Evolutionary conservation across 2,329 filamentous ascomycete genomes (phyloP).

Genomic region (Trichoderma harzianum): DNA sequence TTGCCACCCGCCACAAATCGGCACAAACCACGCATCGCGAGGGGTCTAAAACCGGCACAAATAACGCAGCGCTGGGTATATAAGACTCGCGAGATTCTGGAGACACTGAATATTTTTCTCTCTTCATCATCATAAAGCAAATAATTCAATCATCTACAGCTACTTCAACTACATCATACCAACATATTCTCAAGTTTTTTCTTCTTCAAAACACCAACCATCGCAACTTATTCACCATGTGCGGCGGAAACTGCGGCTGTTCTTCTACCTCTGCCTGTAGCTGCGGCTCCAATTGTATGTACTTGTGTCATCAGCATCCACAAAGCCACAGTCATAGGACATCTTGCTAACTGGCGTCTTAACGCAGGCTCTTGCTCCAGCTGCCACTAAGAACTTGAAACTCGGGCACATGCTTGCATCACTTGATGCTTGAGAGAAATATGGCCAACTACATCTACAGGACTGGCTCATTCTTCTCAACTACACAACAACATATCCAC

Average conservation of each 20-base stretch:
- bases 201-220: background rate
- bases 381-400: conserved; percentile 21
- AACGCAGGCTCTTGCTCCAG: conserved; percentile 32
- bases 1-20: conserved; percentile 10
- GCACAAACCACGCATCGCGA: conserved; percentile 18
- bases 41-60: background rate
- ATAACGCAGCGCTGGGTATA: conserved; percentile 12
- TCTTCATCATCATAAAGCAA: background rate
- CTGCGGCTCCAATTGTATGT: conserved; percentile 38
- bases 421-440: background rate
- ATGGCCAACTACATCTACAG: background rate
- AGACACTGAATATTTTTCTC: background rate
- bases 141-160: background rate
- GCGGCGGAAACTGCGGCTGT: conserved; percentile 36
- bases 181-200: background rate
- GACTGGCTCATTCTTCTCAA: background rate
- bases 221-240: conserved; percentile 30
- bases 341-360: conserved; percentile 17
- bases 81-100: background rate
- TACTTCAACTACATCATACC: background rate
- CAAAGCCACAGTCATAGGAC: background rate
- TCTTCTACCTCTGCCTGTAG: conserved; percentile 33
- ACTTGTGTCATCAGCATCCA: background rate
- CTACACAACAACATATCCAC: background rate
- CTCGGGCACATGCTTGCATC: background rate